Evolutionary conservation across 1,284 basidiomycete genomes (phyloP), one percentile per base, ranked within the genome.

Genomic region (Baeospora myosura): DNA sequence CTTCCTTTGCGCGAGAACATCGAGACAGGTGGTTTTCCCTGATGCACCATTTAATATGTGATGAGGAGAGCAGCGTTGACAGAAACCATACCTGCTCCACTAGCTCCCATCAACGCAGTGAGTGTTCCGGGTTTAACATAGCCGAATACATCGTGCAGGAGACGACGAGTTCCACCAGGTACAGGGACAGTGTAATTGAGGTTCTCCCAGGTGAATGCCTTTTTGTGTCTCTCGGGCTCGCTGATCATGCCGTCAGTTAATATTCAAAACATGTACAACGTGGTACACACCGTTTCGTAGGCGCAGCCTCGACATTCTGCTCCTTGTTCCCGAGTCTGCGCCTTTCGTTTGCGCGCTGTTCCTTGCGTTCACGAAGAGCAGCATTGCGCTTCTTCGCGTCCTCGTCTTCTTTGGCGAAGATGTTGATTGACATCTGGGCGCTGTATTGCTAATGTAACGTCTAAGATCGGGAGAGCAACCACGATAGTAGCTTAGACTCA

Each of bases 111-210:
- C 18, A 86, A 68, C 22, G 76, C 83, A 1, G 81, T 86, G 52
- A 95, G 64, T 14, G 82, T 88, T 8, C 87, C 88, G n/a, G 89
- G 89, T 51, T 82, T 84, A 45, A 93, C 88, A 62, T 83, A 95
- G 0, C 92, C 92, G 53, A 75, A 79, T n/a, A 95, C 83, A 53
- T 91, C 79, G 56, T 93, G 80, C 18, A 95, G 71, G 28, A 95
- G 71, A 39, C 82, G 72, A 14, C 72, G 74, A 3, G 69, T 68
- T 33, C 90, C 82, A 18, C 76, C 80, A 30, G 83, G 74, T 22
- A 86, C 76, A 5, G 80, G 81, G 20, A 92, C 82, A 51, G 77
- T 69, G 52, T 89, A 90, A 54, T 81, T 81, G 45, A 87, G 59
- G 10, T 63, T 61, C 54, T 84, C 77, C 82, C 82, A 87, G 0